Conservation (phyloP, 441 rosid genomes). For the Adansonia madagascariensis region DNA sequence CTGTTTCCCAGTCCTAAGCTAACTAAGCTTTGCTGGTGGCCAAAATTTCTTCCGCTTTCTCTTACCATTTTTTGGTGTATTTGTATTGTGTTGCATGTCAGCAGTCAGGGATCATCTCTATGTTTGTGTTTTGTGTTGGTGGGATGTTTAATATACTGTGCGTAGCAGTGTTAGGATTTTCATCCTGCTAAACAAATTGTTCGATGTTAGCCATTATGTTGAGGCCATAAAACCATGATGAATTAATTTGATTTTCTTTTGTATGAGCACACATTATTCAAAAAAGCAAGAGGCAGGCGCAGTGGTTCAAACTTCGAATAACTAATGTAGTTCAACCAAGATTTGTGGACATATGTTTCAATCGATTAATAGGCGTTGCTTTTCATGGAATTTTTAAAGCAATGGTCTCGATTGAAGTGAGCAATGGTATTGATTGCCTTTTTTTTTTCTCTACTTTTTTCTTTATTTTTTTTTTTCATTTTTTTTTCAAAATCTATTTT, state of each 20-base stretch:
- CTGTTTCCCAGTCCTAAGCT: neutral
- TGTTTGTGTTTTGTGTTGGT: neutral
- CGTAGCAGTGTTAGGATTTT: slow-evolving; percentile 14
- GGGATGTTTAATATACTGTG: slow-evolving; percentile 18
- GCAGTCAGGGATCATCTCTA: neutral
- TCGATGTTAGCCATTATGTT: neutral
- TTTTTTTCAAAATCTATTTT: too few species aligned
- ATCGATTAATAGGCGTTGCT: too few species aligned
- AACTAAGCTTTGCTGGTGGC: slow-evolving; percentile 23
- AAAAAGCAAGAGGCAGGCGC: too few species aligned
- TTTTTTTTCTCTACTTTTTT: too few species aligned
- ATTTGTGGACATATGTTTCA: too few species aligned
- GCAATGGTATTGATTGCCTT: too few species aligned
- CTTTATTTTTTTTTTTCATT: too few species aligned
- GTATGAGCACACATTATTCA: neutral
- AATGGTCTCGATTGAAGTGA: too few species aligned
- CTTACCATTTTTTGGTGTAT: neutral
- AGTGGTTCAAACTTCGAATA: too few species aligned
- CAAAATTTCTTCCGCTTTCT: neutral
- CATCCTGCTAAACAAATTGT: slow-evolving; percentile 7
- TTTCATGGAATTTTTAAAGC: too few species aligned
- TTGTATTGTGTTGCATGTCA: slow-evolving; percentile 10
- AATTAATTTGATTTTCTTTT: neutral
- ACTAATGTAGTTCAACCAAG: too few species aligned
- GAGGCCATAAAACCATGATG: slow-evolving; percentile 1